phyloP scores from a whole-genome alignment of 1,284 basidiomycete species.

The Leccinum huronense region DNA sequence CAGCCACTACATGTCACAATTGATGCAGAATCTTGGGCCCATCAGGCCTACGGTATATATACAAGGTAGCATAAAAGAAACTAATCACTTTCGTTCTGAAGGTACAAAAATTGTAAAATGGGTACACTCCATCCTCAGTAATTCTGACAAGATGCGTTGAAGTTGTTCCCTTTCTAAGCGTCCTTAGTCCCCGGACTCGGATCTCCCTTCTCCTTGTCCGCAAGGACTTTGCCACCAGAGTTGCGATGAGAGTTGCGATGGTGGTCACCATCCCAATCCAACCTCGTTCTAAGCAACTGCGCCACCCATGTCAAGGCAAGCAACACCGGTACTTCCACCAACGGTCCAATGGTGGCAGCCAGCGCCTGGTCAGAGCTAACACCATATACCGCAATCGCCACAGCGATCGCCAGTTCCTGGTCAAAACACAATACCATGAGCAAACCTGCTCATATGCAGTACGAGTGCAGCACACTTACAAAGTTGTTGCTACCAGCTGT shows the following conservation, averaged over 20 bases:
- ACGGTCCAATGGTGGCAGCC: conserved; percentile 75
- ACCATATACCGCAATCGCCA: conserved; percentile 77
- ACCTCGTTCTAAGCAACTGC: conserved; percentile 48
- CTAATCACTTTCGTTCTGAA: too few relatives aligned
- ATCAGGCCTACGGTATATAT: too few relatives aligned
- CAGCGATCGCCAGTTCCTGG: conserved; percentile 80
- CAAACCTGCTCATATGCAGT: not conserved
- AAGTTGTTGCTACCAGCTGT: conserved; percentile 59
- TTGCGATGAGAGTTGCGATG: not conserved
- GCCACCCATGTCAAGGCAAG: conserved; percentile 72
- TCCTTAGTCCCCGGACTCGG: not conserved
- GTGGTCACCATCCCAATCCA: conserved; percentile 42
- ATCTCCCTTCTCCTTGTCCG: conserved; percentile 7
- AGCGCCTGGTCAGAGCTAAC: conserved; percentile 72
- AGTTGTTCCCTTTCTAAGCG: too few relatives aligned
- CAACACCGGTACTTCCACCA: conserved; percentile 79
- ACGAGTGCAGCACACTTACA: conserved; percentile 31
- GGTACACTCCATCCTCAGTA: too few relatives aligned
- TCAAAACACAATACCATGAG: not conserved
- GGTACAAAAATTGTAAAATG: too few relatives aligned
- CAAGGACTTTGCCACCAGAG: not conserved
- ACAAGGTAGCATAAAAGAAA: too few relatives aligned
- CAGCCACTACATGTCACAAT: too few relatives aligned
- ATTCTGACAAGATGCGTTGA: too few relatives aligned
- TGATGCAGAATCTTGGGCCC: too few relatives aligned